Evolutionary conservation across 768 basidiomycete species (phyloP).

Genomic region (Tylopilus plumbeoviolaceoides): DNA sequence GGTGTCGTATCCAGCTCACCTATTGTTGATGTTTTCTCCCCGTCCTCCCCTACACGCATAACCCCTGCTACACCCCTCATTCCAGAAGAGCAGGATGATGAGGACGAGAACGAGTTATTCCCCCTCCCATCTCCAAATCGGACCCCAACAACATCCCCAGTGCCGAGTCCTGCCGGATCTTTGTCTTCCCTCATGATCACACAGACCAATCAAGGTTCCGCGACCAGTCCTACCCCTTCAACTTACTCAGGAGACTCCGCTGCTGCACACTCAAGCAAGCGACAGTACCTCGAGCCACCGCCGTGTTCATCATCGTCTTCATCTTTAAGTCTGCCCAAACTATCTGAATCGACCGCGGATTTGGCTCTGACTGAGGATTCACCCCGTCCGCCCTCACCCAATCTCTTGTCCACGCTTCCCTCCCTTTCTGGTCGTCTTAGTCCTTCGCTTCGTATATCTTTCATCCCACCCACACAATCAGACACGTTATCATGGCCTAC

Average conservation of each 20-base stretch:
- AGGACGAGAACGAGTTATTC: slow-evolving; percentile 54
- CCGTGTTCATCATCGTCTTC: slow-evolving; percentile 21
- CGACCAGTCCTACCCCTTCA: slow-evolving; percentile 15
- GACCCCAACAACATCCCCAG: slow-evolving; percentile 42
- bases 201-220: neutral
- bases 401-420: slow-evolving; percentile 17
- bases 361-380: slow-evolving; percentile 4
- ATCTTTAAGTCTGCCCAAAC: slow-evolving; percentile 22
- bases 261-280: neutral
- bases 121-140: slow-evolving; percentile 58
- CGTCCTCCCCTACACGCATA: slow-evolving; percentile 11
- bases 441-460: slow-evolving; percentile 8
- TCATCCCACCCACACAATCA: slow-evolving; percentile 3
- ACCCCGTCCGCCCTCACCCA: slow-evolving; percentile 21
- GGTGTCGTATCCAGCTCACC: neutral
- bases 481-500: neutral
- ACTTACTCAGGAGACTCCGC: slow-evolving; percentile 15
- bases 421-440: slow-evolving; percentile 22
- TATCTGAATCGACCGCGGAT: slow-evolving; percentile 11
- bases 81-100: slow-evolving; percentile 39
- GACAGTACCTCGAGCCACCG: slow-evolving; percentile 21
- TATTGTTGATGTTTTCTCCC: neutral
- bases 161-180: slow-evolving; percentile 32
- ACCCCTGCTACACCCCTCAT: slow-evolving; percentile 22
- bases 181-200: slow-evolving; percentile 19